These are phyloP conservation scores for Blastobotrys robertii DNA, from an alignment of 805 yeast genomes.

Conservation along the genomic window DNA sequence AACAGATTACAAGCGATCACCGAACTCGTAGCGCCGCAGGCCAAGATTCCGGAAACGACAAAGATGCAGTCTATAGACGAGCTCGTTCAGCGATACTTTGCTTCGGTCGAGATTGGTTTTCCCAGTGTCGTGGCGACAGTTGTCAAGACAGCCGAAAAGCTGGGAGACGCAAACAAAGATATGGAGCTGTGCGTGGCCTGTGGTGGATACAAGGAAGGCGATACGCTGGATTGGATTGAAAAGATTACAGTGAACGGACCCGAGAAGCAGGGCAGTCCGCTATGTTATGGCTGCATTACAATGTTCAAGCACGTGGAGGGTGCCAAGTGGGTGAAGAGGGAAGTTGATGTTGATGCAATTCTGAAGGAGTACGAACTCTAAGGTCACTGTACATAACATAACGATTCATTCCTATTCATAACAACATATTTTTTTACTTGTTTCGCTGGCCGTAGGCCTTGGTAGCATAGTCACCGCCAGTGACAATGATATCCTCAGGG, in stretches of 20 bases:
- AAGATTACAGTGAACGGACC: slow-evolving; percentile 51
- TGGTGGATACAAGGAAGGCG: slow-evolving; percentile 39
- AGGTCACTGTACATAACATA: too few species aligned
- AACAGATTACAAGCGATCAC: slow-evolving; percentile 33
- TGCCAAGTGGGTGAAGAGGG: slow-evolving; percentile 27
- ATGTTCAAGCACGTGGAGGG: slow-evolving; percentile 27
- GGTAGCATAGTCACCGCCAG: slow-evolving; percentile 64
- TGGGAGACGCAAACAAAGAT: slow-evolving; percentile 24
- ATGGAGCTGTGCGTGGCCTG: slow-evolving; percentile 46
- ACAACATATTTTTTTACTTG: slow-evolving; percentile 3
- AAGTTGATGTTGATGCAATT: slow-evolving; percentile 25
- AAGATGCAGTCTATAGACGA: slow-evolving; percentile 77
- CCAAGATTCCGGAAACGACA: slow-evolving; percentile 34
- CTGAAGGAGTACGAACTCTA: slow-evolving; percentile 41
- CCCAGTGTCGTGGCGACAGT: slow-evolving; percentile 90
- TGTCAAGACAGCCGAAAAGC: slow-evolving; percentile 76
- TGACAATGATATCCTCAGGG: slow-evolving; percentile 66
- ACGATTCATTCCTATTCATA: background rate
- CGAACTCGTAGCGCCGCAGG: slow-evolving; percentile 22
- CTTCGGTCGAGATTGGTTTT: slow-evolving; percentile 61
- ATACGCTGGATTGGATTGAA: slow-evolving; percentile 58
- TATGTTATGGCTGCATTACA: slow-evolving; percentile 74
- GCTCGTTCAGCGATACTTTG: slow-evolving; percentile 63
- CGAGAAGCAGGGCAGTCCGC: slow-evolving; percentile 20
- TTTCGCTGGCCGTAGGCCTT: slow-evolving; percentile 49